These are phyloP conservation scores for Lachancea waltii DNA, from an alignment of 805 yeast genomes.

Conservation along the genomic window DNA sequence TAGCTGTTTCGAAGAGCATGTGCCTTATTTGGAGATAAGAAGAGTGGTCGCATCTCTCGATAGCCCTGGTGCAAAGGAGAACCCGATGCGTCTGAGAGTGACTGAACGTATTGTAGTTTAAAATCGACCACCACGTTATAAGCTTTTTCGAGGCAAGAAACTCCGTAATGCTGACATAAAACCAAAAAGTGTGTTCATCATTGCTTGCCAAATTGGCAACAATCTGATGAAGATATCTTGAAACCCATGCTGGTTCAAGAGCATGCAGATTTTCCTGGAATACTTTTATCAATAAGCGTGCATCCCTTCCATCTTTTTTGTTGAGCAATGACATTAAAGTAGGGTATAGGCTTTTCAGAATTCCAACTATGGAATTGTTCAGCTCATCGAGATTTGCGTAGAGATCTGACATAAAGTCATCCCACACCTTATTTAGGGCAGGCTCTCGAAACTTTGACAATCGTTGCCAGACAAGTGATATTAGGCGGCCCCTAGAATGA, in stretches of 20 bases:
- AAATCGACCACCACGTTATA: slow-evolving; percentile 30
- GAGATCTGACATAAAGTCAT: slow-evolving; percentile 11
- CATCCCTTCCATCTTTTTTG: background rate
- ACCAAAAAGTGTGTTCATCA: slow-evolving; percentile 17
- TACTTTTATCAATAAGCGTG: slow-evolving; percentile 2
- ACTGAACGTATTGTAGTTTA: slow-evolving; percentile 20
- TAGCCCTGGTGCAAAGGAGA: slow-evolving; percentile 16
- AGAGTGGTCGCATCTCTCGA: slow-evolving; percentile 20
- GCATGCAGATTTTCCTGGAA: slow-evolving; percentile 6
- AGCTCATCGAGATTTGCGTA: slow-evolving; percentile 4
- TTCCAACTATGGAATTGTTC: slow-evolving; percentile 6
- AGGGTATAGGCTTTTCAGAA: slow-evolving; percentile 15
- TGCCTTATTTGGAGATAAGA: slow-evolving; percentile 20
- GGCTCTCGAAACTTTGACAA: background rate
- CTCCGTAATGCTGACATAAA: slow-evolving; percentile 23
- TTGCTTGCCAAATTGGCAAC: slow-evolving; percentile 14
- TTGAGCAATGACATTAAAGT: slow-evolving; percentile 7
- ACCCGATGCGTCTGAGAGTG: slow-evolving; percentile 11
- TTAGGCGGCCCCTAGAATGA: slow-evolving; percentile 13
- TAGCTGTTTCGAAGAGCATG: slow-evolving; percentile 16
- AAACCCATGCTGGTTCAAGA: slow-evolving; percentile 20
- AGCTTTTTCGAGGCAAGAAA: slow-evolving; percentile 17
- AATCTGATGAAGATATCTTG: slow-evolving; percentile 19
- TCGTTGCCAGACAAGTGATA: slow-evolving; percentile 6
- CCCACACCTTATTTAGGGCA: slow-evolving; percentile 1